Conservation (phyloP, 2,329 filamentous ascomycete species). For the Arthroderma sp. region DNA sequence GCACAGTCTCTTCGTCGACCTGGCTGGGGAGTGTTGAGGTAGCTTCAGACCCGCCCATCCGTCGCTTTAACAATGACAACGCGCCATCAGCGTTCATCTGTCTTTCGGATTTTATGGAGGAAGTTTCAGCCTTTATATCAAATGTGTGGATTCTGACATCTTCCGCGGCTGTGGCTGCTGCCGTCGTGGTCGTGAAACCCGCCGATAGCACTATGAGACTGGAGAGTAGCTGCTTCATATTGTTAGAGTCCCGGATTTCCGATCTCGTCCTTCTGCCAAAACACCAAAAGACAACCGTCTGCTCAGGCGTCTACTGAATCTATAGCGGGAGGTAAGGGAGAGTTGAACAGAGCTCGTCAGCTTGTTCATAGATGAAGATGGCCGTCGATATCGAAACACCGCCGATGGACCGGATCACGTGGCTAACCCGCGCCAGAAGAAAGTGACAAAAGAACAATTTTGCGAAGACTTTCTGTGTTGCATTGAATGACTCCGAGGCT, state of each 20-base stretch:
- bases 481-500: no score
- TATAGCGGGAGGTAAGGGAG: not conserved
- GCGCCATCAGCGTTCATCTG: constrained; percentile 17
- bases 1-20: constrained; percentile 38
- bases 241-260: constrained; percentile 1
- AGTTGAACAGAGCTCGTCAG: not conserved
- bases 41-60: constrained; percentile 38
- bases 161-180: constrained; percentile 6
- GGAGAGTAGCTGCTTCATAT: constrained; percentile 10
- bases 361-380: not conserved
- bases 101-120: constrained; percentile 1
- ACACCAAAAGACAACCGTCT: no score
- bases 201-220: constrained; percentile 7
- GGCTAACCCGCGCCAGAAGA: not conserved
- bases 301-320: no score
- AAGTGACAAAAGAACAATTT: no score
- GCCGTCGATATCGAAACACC: not conserved
- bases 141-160: constrained; percentile 25
- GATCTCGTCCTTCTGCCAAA: not conserved
- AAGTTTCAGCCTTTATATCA: constrained; percentile 5
- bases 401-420: not conserved
- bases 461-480: no score
- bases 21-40: constrained; percentile 20
- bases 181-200: constrained; percentile 2
- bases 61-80: constrained; percentile 30